phyloP scores from a whole-genome alignment of 306 rosid genomes.

The Prunus mume region DNA sequence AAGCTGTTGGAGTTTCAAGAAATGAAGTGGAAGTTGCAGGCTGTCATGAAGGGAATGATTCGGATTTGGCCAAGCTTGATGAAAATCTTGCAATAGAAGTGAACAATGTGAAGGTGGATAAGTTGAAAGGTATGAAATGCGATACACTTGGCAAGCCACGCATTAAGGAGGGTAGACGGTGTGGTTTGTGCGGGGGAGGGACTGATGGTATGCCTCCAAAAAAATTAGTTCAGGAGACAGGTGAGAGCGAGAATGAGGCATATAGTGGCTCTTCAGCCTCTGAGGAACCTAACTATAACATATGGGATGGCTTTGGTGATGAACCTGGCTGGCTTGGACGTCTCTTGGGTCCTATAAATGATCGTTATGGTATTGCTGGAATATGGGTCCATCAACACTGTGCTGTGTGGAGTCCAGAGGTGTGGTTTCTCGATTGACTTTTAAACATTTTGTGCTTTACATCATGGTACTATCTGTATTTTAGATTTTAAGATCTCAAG shows the following conservation, averaged over 20 bases:
- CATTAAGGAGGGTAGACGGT: slow-evolving; percentile 78
- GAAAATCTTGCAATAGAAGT: slow-evolving; percentile 32
- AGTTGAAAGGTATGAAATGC: slow-evolving; percentile 31
- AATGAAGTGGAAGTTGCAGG: slow-evolving; percentile 43
- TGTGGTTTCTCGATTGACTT: slow-evolving; percentile 33
- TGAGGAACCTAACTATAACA: slow-evolving; percentile 77
- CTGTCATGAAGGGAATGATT: slow-evolving; percentile 34
- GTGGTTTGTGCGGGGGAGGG: slow-evolving; percentile 98
- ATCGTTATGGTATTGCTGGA: slow-evolving; percentile 89
- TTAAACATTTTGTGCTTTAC: slow-evolving; percentile 23
- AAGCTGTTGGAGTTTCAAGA: slow-evolving; percentile 30
- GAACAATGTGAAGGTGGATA: slow-evolving; percentile 27
- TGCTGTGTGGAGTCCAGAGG: slow-evolving; percentile 99
- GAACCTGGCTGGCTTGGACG: slow-evolving; percentile 97
- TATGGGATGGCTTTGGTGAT: slow-evolving; percentile 95
- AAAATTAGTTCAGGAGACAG: slow-evolving; percentile 58
- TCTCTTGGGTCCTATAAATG: slow-evolving; percentile 88
- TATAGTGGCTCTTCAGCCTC: slow-evolving; percentile 78
- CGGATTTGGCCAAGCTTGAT: slow-evolving; percentile 24
- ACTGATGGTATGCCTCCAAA: slow-evolving; percentile 87
- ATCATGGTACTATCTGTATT: slow-evolving; percentile 18
- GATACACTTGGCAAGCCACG: slow-evolving; percentile 40
- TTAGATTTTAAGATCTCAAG: slow-evolving; percentile 18
- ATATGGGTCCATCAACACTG: slow-evolving; percentile 99
- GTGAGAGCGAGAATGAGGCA: slow-evolving; percentile 84